Percentiles rank a stretch among this genome's conserved stretches.
phyloP scores from a whole-genome alignment of 306 rosid genomes.

The Begonia fuchsioides region DNA sequence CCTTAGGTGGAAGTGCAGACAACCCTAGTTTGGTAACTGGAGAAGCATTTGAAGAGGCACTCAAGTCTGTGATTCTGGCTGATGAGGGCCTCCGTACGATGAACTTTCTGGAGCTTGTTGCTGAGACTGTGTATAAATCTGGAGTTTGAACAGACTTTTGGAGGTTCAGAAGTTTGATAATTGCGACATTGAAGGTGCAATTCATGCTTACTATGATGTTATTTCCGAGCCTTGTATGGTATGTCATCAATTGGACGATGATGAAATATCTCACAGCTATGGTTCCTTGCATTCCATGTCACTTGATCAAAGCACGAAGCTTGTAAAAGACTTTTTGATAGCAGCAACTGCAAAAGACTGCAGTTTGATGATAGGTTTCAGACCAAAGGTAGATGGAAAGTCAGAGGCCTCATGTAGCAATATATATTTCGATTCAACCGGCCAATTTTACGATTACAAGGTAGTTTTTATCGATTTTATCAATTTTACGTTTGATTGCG shows the following conservation, averaged over 20 bases:
- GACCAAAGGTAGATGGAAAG: slow-evolving; percentile 35
- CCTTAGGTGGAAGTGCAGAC: slow-evolving; percentile 59
- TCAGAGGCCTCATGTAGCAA: slow-evolving; percentile 26
- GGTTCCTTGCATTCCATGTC: slow-evolving; percentile 62
- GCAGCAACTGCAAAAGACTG: slow-evolving; percentile 91
- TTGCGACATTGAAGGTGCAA: slow-evolving; percentile 85
- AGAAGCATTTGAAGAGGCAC: slow-evolving; percentile 71
- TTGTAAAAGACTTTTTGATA: slow-evolving; percentile 59
- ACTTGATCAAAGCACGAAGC: slow-evolving; percentile 61
- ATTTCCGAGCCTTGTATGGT: slow-evolving; percentile 52
- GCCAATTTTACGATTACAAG: slow-evolving; percentile 71
- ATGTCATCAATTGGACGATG: slow-evolving; percentile 44
- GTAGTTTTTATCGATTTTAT: slow-evolving; percentile 19
- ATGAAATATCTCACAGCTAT: slow-evolving; percentile 21
- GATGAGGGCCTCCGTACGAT: slow-evolving; percentile 39
- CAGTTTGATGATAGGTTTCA: slow-evolving; percentile 77
- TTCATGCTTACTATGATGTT: slow-evolving; percentile 76
- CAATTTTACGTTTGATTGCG: background rate
- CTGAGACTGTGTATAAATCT: slow-evolving; percentile 49
- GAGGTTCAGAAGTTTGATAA: slow-evolving; percentile 72
- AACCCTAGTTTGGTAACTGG: slow-evolving; percentile 33
- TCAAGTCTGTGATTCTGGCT: slow-evolving; percentile 46
- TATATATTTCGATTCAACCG: slow-evolving; percentile 41
- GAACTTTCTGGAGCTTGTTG: slow-evolving; percentile 53
- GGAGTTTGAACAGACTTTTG: slow-evolving; percentile 61